Conservation (phyloP, 2,329 filamentous ascomycete genomes). For the Aspergillus aculeatus region DNA sequence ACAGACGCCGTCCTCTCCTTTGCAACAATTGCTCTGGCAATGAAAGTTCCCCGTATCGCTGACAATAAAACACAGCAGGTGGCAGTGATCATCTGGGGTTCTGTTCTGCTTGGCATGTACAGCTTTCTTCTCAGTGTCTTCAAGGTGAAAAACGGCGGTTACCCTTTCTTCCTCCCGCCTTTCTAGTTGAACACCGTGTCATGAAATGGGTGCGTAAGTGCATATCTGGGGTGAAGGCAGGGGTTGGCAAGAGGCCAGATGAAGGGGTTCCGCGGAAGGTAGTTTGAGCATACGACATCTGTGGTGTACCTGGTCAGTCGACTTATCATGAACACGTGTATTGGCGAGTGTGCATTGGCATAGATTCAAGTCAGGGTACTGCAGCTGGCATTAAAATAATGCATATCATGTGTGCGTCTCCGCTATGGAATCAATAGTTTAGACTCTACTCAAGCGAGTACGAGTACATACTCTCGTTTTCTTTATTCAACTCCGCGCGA, state of each 20-base stretch:
- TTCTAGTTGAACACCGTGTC: slow-evolving; percentile 54
- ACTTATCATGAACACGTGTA: no score
- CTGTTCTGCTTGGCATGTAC: slow-evolving; percentile 77
- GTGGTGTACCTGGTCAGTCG: background rate
- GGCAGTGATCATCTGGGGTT: slow-evolving; percentile 76
- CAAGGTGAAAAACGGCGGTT: slow-evolving; percentile 89
- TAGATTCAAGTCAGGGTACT: no score
- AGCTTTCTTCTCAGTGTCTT: slow-evolving; percentile 94
- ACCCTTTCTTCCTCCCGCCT: slow-evolving; percentile 90
- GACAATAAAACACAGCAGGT: slow-evolving; percentile 76
- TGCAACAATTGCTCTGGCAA: slow-evolving; percentile 81
- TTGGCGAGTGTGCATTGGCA: no score
- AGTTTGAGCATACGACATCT: background rate
- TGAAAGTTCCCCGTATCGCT: slow-evolving; percentile 87
- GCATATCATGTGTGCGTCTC: no score
- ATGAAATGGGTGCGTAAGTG: background rate
- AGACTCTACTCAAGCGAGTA: no score
- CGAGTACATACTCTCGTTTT: no score
- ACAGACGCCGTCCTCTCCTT: slow-evolving; percentile 79
- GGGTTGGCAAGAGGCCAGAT: background rate
- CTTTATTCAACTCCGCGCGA: no score
- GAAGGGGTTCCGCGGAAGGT: background rate
- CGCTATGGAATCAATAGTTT: no score
- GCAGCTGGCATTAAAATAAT: no score
- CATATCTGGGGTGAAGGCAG: background rate